Evolutionary conservation across 2,329 filamentous ascomycete species (phyloP).

Genomic region (Colletotrichum orchidophilum): DNA sequence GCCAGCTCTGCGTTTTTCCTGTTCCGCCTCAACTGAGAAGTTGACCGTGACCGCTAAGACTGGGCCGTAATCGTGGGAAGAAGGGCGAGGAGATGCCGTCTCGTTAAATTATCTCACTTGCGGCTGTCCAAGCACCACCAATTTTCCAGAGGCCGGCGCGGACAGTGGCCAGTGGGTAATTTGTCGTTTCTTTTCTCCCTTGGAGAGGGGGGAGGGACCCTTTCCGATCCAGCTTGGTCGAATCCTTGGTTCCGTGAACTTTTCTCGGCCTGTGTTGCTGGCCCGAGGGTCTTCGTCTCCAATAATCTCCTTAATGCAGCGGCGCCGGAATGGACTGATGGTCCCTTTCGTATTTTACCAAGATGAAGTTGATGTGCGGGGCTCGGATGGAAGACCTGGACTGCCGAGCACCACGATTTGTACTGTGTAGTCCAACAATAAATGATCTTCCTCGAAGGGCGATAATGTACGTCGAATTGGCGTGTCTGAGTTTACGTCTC

Average conservation of each 20-base stretch:
- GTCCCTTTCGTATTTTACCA: slow-evolving; percentile 14
- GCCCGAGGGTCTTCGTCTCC: neutral
- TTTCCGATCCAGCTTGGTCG: slow-evolving; percentile 10
- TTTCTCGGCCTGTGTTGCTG: slow-evolving; percentile 6
- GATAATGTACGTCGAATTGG: slow-evolving; percentile 2
- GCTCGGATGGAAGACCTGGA: neutral
- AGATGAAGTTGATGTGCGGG: neutral
- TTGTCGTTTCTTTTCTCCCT: slow-evolving; percentile 29
- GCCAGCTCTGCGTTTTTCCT: neutral
- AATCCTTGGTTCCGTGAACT: slow-evolving; percentile 14
- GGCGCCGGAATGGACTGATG: slow-evolving; percentile 17
- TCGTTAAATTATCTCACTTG: slow-evolving; percentile 18
- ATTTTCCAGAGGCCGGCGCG: neutral
- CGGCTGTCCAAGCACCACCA: slow-evolving; percentile 27
- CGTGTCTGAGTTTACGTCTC: slow-evolving; percentile 20
- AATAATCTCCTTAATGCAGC: slow-evolving; percentile 6
- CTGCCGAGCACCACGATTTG: neutral
- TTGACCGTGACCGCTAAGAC: slow-evolving; percentile 10
- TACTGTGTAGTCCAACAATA: neutral
- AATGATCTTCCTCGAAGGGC: neutral
- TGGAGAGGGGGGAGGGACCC: neutral
- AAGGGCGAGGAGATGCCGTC: slow-evolving; percentile 13
- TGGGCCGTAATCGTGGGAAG: neutral
- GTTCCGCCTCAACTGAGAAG: slow-evolving; percentile 16
- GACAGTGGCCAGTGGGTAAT: neutral